Evolutionary conservation across 2,329 filamentous ascomycete species (phyloP), one percentile per base, ranked within the genome.

Genomic region (Furcasterigmium sp.): DNA sequence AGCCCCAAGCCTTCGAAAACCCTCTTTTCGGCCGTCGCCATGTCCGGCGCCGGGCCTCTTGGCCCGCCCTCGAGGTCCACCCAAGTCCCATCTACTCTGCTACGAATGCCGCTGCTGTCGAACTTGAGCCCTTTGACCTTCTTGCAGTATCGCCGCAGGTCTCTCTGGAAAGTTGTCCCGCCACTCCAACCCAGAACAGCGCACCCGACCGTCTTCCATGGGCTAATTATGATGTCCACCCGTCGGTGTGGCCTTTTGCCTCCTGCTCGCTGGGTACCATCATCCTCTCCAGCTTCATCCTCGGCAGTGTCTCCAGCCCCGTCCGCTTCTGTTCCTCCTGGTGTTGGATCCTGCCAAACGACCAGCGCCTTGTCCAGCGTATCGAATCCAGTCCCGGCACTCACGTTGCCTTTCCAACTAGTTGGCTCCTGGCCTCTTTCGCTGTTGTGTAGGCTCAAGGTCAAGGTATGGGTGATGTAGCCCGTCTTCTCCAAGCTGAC

Each of bases 331-430:
- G n/a, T 37, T 18, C 34, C 38, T 15, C 28, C 19, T 11, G 8
- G 18, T 5, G 62, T 40, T 0, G 84, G 84, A 55, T 90, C 73
- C 58, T 95, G 87, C 91, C 91, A 97, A 0, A 96, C 89, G 1
- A 96, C 85, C 41, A 97, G 68, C 0, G 90, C 90, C 61, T 96
- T 96, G 61, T 97, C 91, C 1, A 97, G 73, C 0, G 82, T 87
- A 58, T 96, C 91, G 52, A 95, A 96, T 1, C 87, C 87, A 18
- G 73, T 67, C 0, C 75, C 75, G 3, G 38, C 42, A 18, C 50
- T 56, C 25, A 58, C 57, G 37, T 64, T 58, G 0, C 73, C 75
- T 48, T 73, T 75, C 75, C 75, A 81, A 15, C 63, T 59, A 7
- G 80, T 61, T 1, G 79, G 69, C 18, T 55, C 60, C 54, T 96